A percentile compares a stretch with the other conserved stretches of the same genome.
Evolutionary conservation across 345 rosid species (phyloP).

Genomic region (Aquilaria sinensis): DNA sequence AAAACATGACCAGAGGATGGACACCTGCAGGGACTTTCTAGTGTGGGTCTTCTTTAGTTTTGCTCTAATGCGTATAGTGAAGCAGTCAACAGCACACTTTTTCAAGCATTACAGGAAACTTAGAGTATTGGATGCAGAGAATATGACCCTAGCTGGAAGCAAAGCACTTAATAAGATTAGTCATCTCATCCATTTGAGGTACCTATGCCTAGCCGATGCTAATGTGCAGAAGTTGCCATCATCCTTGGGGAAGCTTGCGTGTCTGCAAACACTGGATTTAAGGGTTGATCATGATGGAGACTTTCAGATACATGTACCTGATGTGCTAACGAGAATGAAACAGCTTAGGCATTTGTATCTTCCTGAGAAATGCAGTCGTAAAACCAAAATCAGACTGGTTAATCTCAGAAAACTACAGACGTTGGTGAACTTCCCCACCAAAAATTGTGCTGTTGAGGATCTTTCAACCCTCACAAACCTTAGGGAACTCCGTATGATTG

Average conservation of each 20-base stretch:
- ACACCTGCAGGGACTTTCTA: not conserved
- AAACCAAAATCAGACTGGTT: not conserved
- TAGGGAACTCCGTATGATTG: not conserved
- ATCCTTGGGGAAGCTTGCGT: slow-evolving; percentile 22
- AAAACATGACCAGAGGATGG: no score
- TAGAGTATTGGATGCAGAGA: slow-evolving; percentile 25
- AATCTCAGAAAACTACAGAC: not conserved
- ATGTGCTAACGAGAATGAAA: slow-evolving; percentile 7
- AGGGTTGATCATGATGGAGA: not conserved
- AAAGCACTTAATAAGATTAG: slow-evolving; percentile 20
- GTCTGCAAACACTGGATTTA: slow-evolving; percentile 26
- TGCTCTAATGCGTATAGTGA: not conserved
- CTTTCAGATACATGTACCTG: not conserved
- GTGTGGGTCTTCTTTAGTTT: not conserved
- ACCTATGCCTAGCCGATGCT: slow-evolving; percentile 10
- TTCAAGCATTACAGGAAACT: slow-evolving; percentile 13
- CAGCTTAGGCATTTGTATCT: slow-evolving; percentile 8
- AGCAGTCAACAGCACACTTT: slow-evolving; percentile 2
- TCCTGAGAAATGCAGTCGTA: not conserved
- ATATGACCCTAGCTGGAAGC: not conserved
- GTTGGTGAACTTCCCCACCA: not conserved
- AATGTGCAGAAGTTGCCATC: slow-evolving; percentile 8
- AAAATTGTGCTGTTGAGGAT: not conserved
- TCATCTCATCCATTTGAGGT: slow-evolving; percentile 30
- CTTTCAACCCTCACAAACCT: not conserved